Percentiles rank a stretch among this genome's conserved stretches.
phyloP scores from a whole-genome alignment of 2,329 filamentous ascomycete genomes.

The Dactylellina sp. region DNA sequence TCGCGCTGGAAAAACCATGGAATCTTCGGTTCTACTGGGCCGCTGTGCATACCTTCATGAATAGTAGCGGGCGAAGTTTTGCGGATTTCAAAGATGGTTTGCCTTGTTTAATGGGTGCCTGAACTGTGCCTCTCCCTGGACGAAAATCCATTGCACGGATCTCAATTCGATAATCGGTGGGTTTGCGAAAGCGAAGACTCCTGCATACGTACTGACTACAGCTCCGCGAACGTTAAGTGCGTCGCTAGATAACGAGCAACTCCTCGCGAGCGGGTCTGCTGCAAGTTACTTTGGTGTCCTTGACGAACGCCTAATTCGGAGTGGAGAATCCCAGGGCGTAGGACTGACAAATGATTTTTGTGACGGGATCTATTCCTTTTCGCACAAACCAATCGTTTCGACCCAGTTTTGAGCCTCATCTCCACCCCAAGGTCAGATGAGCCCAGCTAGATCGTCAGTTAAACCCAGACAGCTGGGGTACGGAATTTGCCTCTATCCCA shows the following conservation, averaged over 20 bases:
- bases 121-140: neutral
- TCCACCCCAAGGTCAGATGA: conserved; percentile 38
- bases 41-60: conserved; percentile 7
- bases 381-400: conserved; percentile 5
- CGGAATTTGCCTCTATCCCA: conserved; percentile 29
- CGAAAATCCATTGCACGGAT: conserved; percentile 16
- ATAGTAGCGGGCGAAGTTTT: too few relatives aligned
- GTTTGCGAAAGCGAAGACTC: neutral
- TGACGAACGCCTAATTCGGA: conserved; percentile 3
- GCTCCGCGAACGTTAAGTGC: conserved; percentile 21
- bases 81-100: conserved; percentile 32
- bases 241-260: conserved; percentile 15
- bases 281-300: conserved; percentile 3
- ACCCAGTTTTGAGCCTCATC: conserved; percentile 28
- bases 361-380: neutral
- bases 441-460: conserved; percentile 5
- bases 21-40: neutral
- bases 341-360: conserved; percentile 53
- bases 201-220: too few relatives aligned
- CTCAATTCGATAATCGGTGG: conserved; percentile 16
- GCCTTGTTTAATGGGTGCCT: conserved; percentile 53
- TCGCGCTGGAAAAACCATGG: conserved; percentile 3
- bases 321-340: conserved; percentile 1
- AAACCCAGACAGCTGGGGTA: conserved; percentile 17
- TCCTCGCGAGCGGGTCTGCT: conserved; percentile 19